Percentiles rank a stretch among this genome's conserved stretches.
phyloP scores from a whole-genome alignment of 306 rosid genomes.

The Vigna nakashimae region DNA sequence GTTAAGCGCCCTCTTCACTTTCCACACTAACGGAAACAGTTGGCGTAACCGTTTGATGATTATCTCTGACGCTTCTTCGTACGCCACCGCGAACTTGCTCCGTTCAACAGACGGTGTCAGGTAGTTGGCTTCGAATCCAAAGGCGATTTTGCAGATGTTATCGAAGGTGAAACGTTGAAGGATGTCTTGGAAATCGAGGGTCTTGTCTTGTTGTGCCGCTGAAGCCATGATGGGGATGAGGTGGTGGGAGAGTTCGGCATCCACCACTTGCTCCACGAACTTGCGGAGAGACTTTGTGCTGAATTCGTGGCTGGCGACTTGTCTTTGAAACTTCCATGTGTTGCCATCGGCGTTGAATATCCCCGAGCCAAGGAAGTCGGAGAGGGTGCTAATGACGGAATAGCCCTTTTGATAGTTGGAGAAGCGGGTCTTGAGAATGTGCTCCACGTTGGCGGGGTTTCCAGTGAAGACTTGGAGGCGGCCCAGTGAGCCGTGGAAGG shows the following conservation, averaged over 20 bases:
- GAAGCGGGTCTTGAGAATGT: slow-evolving; percentile 72
- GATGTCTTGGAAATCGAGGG: slow-evolving; percentile 71
- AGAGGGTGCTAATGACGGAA: background rate
- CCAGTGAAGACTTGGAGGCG: slow-evolving; percentile 50
- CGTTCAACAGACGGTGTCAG: slow-evolving; percentile 49
- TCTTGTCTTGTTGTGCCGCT: slow-evolving; percentile 9
- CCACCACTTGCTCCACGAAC: slow-evolving; percentile 72
- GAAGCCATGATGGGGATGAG: slow-evolving; percentile 61
- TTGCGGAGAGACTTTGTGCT: slow-evolving; percentile 63
- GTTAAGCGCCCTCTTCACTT: slow-evolving; percentile 48
- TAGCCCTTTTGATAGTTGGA: slow-evolving; percentile 58
- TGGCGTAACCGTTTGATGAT: slow-evolving; percentile 46
- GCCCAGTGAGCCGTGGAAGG: slow-evolving; percentile 43
- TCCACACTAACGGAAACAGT: slow-evolving; percentile 52
- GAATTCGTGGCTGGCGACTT: slow-evolving; percentile 63
- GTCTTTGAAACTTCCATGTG: slow-evolving; percentile 75
- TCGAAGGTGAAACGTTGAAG: slow-evolving; percentile 79
- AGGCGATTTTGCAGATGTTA: slow-evolving; percentile 71
- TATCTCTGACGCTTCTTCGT: slow-evolving; percentile 52
- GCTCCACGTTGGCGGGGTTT: slow-evolving; percentile 67
- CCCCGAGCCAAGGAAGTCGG: slow-evolving; percentile 69
- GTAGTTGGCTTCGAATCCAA: slow-evolving; percentile 70
- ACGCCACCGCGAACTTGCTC: slow-evolving; percentile 61
- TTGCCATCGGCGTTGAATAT: slow-evolving; percentile 66
- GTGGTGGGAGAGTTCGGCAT: slow-evolving; percentile 60